Base-by-base conservation (phyloP, 2,329 filamentous ascomycete genomes). In the Scytalidium sp. region DNA sequence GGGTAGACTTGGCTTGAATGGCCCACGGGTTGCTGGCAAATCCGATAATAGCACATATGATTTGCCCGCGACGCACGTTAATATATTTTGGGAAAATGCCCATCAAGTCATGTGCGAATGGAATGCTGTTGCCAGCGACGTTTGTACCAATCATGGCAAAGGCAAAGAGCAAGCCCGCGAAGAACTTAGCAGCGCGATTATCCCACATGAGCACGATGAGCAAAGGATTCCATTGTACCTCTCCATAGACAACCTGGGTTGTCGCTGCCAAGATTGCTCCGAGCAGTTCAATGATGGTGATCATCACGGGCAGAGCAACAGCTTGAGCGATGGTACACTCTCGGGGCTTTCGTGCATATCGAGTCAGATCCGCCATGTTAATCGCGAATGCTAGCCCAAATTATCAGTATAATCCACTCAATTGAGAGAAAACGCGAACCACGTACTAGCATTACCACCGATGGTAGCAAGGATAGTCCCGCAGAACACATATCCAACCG, bases 61-160 rank as follows among this genome's bases (percentile, higher is more conserved):
- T 56, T 20, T 71, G 71, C 2, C 80, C 80, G 2, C 80, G 72
- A 4, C 76, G 66, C 51, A 82, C 80, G 60, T 79, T 80, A 63
- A 81, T 73, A 54, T 75, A 80, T 42, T 67, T 69, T 0, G 78
- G 76, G 45, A 72, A 73, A 0, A 80, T 60, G 1, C 71, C 73
- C 0, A 77, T 73, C 45, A 81, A 63, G 56, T 83, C 80, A 67
- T 81, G 79, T 1, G 71, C 69, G 54, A 78, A 79, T 41, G 73
- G 66, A 44, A 75, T 68, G 7, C 69, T 63, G 53, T 74, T 72
- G 52, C 74, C 70, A 3, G 69, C 73, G 47, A 80, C 72, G 54
- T 80, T 81, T 6, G 74, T 75, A n/a, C 76, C 73, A 19, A 78
- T 63, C 54, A 76, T 72, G 7, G 67, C 72, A 2, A 73, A 63